A percentile compares a stretch with the other conserved stretches of the same genome.
Conservation (phyloP, 345 rosid genomes). For the Euphorbia pulcherrima region DNA sequence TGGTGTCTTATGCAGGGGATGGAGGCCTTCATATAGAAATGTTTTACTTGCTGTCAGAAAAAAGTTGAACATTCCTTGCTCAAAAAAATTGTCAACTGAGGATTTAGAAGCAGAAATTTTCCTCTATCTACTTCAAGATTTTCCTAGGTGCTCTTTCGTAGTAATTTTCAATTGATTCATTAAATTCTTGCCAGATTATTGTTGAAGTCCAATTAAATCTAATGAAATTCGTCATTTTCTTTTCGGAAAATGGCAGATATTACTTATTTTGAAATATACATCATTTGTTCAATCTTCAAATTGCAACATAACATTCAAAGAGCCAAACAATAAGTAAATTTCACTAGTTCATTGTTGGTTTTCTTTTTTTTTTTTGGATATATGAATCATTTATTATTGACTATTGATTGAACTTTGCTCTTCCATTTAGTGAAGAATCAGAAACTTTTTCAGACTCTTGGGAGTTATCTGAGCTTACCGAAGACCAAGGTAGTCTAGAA, state of each 20-base stretch:
- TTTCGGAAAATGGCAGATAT: neutral
- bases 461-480: constrained; percentile 41
- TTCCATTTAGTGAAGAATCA: constrained; percentile 57
- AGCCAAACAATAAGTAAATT: neutral
- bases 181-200: neutral
- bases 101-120: constrained; percentile 85
- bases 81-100: constrained; percentile 70
- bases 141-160: constrained; percentile 45
- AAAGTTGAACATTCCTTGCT: constrained; percentile 64
- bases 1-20: constrained; percentile 49
- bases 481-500: constrained; percentile 48
- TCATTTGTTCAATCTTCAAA: neutral
- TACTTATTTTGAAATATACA: neutral
- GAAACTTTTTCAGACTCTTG: constrained; percentile 50
- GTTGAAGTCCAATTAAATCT: neutral
- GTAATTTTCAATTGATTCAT: neutral
- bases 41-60: constrained; percentile 74
- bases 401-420: constrained; percentile 16
- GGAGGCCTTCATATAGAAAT: constrained; percentile 82
- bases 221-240: neutral
- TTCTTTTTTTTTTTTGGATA: neutral
- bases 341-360: neutral
- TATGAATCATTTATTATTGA: neutral
- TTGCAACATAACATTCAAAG: constrained; percentile 1
- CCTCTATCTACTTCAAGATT: constrained; percentile 65